Evolutionary conservation across 805 yeast species (phyloP).

Genomic region (Starmerella tilneyi): DNA sequence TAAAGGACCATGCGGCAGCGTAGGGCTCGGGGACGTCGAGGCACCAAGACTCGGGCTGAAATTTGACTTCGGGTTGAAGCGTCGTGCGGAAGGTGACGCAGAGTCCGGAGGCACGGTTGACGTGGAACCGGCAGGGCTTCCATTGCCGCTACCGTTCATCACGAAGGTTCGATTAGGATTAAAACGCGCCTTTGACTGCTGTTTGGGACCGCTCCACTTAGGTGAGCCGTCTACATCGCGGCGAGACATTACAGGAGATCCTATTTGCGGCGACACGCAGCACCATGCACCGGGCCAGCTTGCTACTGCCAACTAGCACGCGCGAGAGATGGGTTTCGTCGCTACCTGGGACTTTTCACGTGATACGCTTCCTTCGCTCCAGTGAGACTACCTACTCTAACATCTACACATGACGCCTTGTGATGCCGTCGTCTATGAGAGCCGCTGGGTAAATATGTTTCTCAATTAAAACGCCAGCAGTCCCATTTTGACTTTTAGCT

Average conservation of each 20-base stretch:
- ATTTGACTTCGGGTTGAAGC: constrained; percentile 19
- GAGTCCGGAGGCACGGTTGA: neutral
- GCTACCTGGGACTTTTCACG: neutral
- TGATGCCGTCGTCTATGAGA: too few relatives aligned
- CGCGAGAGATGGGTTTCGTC: neutral
- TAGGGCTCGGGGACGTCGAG: constrained; percentile 4
- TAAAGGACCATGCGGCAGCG: neutral
- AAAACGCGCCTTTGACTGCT: constrained; percentile 1
- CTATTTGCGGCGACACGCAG: constrained; percentile 4
- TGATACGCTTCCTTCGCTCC: too few relatives aligned
- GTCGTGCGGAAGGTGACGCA: constrained; percentile 12
- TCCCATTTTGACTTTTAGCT: too few relatives aligned
- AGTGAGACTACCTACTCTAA: too few relatives aligned
- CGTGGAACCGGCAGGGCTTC: neutral
- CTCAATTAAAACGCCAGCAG: too few relatives aligned
- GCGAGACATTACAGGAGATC: constrained; percentile 5
- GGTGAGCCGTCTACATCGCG: constrained; percentile 9
- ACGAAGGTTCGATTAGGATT: constrained; percentile 8
- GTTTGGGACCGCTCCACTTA: constrained; percentile 5
- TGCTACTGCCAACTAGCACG: constrained; percentile 5
- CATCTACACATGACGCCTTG: too few relatives aligned
- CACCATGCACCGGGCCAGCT: constrained; percentile 11
- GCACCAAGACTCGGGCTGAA: constrained; percentile 11
- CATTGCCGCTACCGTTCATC: constrained; percentile 2
- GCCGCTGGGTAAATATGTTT: too few relatives aligned